Conservation (phyloP, 768 basidiomycete species). For the Lyophyllum atratum region DNA sequence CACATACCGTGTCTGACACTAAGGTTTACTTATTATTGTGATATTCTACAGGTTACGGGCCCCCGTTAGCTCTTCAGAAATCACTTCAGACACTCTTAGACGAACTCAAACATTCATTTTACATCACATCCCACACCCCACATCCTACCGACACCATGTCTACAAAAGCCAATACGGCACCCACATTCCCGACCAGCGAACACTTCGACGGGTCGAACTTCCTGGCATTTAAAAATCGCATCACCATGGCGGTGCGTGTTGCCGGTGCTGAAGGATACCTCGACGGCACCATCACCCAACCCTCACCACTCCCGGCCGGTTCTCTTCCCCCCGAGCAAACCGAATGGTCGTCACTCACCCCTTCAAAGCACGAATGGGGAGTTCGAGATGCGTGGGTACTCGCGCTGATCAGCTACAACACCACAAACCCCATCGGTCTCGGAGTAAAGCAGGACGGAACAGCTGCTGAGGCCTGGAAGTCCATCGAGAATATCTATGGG, state of each 20-base stretch:
- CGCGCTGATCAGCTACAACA: slow-evolving; percentile 5
- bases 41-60: no score
- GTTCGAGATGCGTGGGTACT: background rate
- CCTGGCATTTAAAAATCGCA: background rate
- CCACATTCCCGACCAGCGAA: background rate
- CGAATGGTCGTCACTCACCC: background rate
- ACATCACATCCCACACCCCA: no score
- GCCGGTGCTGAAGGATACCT: background rate
- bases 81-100: no score
- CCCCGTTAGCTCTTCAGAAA: no score
- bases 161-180: background rate
- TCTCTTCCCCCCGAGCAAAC: background rate
- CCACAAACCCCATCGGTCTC: slow-evolving; percentile 18
- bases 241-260: background rate
- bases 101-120: no score
- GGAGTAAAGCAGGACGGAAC: slow-evolving; percentile 15
- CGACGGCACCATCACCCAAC: background rate
- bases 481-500: background rate
- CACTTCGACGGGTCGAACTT: slow-evolving; percentile 2
- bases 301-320: background rate
- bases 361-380: slow-evolving; percentile 1
- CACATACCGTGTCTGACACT: no score
- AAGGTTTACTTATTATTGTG: no score
- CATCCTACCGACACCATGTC: no score
- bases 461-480: slow-evolving; percentile 6